Base-by-base conservation (phyloP, 2,329 filamentous ascomycete species). In the Tolypocladium endophyticum region DNA sequence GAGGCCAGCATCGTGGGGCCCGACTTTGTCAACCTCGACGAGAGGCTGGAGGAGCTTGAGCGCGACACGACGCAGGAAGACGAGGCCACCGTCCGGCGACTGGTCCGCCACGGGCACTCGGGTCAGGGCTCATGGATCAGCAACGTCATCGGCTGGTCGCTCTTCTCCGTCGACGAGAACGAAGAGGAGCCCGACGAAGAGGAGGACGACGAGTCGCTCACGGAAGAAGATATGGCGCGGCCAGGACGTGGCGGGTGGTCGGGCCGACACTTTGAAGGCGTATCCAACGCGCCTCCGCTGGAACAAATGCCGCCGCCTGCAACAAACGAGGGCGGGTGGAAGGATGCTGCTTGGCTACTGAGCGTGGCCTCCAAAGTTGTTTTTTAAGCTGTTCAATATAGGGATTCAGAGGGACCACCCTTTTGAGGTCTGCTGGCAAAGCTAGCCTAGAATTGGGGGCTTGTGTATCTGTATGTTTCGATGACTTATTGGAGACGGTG, bases 341-440 rank as follows among this genome's bases (percentile, higher is more conserved):
- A 82, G 60, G 86, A 88, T 70, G 86, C 85, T 33, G 84, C 84
- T 20, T 89, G 86, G 86, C 71, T 89, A 55, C 71, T 88, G 59
- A 86, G 80, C 63, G 84, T 88, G 63, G 86, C 85, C 14, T 80
- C 81, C 33, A 86, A 84, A 67, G 81, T 86, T 53, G 74, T 86
- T 64, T 76, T 86, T 63, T 85, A 72, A 75, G 62, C 23, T 54
- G 18, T 35, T 9, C 11, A n/a, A 35, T 53, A 53, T 20, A 30
- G 50, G 35, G 20, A 11, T n/a, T 3, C 28, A n/a, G 9, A n/a
- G 14, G 16, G n/a, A n/a, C 9, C 18, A 12, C 3, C 16, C 30
- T 6, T 30, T 23, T 16, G n/a, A 35, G 11, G 30, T 23, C 30
- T 54, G 12, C n/a, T 16, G 30, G 30, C 30, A 33, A 54, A 54